Conservation (phyloP, 768 basidiomycete species). For the Amanita muscaria region DNA sequence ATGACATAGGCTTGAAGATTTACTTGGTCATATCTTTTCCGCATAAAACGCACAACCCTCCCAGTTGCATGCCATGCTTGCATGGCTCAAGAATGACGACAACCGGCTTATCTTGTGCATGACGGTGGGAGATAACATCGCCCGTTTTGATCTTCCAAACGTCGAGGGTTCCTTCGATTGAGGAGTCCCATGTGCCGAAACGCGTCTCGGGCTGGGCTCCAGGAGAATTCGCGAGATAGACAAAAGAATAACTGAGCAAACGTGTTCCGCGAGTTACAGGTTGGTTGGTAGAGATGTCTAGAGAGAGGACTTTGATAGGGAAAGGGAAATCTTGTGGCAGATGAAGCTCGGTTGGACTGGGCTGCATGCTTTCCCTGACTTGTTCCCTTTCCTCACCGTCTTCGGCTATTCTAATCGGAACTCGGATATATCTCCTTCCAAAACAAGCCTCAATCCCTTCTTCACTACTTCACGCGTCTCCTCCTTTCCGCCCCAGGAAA, state of each 20-base stretch:
- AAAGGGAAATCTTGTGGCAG: constrained; percentile 76
- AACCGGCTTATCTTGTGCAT: constrained; percentile 51
- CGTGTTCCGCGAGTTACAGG: constrained; percentile 62
- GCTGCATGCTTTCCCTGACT: constrained; percentile 44
- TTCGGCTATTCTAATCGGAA: constrained; percentile 14
- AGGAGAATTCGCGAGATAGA: constrained; percentile 38
- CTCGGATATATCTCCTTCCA: constrained; percentile 16
- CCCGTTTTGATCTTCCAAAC: constrained; percentile 62
- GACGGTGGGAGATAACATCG: constrained; percentile 52
- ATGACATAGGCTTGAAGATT: constrained; percentile 12
- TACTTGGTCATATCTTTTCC: constrained; percentile 94
- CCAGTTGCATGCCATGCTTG: constrained; percentile 89
- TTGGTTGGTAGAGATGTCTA: constrained; percentile 40
- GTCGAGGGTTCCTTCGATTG: constrained; percentile 71
- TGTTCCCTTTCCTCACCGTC: constrained; percentile 8
- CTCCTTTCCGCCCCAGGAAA: constrained; percentile 41
- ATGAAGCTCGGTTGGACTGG: constrained; percentile 63
- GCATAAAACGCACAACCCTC: constrained; percentile 88
- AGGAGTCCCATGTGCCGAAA: constrained; percentile 87
- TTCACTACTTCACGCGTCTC: constrained; percentile 38
- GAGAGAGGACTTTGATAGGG: constrained; percentile 73
- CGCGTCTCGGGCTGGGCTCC: constrained; percentile 52
- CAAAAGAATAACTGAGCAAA: constrained; percentile 80
- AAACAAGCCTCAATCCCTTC: constrained; percentile 40
- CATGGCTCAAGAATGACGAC: constrained; percentile 82